Base-by-base conservation (phyloP, 495 filamentous ascomycete species). In the Staphylotrichum tortipilum region DNA sequence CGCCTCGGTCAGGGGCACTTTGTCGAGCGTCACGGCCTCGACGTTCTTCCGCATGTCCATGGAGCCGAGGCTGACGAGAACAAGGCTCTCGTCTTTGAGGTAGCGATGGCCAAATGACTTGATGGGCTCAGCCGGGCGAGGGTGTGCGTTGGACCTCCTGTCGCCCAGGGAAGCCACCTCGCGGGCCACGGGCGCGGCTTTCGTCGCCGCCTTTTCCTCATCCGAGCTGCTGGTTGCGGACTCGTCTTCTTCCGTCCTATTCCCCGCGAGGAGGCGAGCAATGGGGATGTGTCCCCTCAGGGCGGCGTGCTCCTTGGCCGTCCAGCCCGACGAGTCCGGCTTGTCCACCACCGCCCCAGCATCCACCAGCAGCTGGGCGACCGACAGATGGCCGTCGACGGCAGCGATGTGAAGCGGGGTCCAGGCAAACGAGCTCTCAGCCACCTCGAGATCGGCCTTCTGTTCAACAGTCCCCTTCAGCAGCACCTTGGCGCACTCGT, bases 61-160 rank as follows among this genome's bases (percentile, higher is more conserved):
- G 0, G 86, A 89, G 0, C 92, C 92, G 17, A 98, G 68, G 56
- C 86, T 95, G 55, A 98, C 88, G 45, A 96, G 76, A 38, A 98
- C 79, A 75, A 97, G 84, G 51, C 84, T 83, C 56, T 91, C 83
- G 40, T 90, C 81, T 33, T 80, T 92, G 45, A 98, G 83, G 69
- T 96, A 98, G 41, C 91, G 78, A 71, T 97, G 92, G 48, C 92
- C 92, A 70, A 95, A 98, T 18, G 89, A 85, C 66, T 97, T 97
- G 52, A 96, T 78, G 37, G 88, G 83, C 40, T 94, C 87, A 21
- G 79, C 61, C 11, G 68, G 62, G 39, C 78, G 71, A 4, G 59
- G 55, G 9, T 75, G 74, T 29, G 29, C 43, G 30, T 45, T 45
- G 12, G 44, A 48, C 10, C 68, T 68, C 41, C 72, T 61, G 26